phyloP scores from a whole-genome alignment of 2,329 filamentous ascomycete genomes.

The Fusarium denticulatum region DNA sequence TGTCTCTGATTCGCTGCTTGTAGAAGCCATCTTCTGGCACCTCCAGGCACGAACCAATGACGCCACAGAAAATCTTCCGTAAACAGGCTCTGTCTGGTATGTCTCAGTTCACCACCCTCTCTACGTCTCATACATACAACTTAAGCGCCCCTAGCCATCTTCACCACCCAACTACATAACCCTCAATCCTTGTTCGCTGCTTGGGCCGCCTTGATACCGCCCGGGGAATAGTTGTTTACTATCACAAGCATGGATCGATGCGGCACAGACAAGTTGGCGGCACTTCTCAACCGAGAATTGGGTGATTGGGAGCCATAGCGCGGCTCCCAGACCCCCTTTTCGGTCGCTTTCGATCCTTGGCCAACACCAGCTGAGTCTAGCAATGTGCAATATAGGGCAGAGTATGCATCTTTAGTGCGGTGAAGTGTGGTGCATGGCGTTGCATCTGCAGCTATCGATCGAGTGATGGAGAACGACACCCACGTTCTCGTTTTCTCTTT shows the following conservation, averaged over 20 bases:
- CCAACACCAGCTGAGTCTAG: constrained; percentile 12
- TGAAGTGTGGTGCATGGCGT: background rate
- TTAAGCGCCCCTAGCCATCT: constrained; percentile 29
- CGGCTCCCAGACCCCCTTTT: constrained; percentile 5
- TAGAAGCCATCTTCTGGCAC: background rate
- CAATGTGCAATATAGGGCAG: background rate
- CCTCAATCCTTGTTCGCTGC: constrained; percentile 4
- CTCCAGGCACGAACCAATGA: constrained; percentile 13
- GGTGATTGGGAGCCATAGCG: constrained; percentile 7
- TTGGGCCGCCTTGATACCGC: background rate
- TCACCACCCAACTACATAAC: background rate
- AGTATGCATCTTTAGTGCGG: background rate
- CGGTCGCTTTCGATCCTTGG: background rate
- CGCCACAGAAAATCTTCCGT: background rate
- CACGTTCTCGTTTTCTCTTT: background rate
- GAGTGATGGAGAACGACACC: constrained; percentile 21
- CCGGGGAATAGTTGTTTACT: background rate
- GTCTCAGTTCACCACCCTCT: constrained; percentile 9
- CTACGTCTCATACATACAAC: background rate
- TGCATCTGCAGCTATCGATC: constrained; percentile 20
- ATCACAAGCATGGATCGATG: constrained; percentile 1
- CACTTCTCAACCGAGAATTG: constrained; percentile 21
- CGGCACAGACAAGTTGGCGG: constrained; percentile 22
- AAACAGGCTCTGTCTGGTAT: constrained; percentile 2
- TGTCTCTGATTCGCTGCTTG: constrained; percentile 12